Percentiles rank a stretch among this genome's conserved stretches.
phyloP scores from a whole-genome alignment of 768 basidiomycete species.

The Phanerochaete sordida region DNA sequence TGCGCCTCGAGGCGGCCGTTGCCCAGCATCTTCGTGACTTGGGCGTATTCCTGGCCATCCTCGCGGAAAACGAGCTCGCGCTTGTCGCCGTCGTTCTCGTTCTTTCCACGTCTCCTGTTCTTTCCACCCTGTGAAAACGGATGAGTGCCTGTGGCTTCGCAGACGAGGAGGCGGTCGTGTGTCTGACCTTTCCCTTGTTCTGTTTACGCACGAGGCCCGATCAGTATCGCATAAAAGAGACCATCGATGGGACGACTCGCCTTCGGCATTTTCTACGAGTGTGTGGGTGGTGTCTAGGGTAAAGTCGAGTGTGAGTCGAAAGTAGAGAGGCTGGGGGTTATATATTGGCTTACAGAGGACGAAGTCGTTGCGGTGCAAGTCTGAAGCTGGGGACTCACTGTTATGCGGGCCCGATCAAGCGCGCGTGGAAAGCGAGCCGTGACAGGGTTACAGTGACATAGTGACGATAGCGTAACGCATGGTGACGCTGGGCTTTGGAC shows the following conservation, averaged over 20 bases:
- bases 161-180: not conserved
- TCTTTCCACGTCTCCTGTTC: conserved; percentile 99
- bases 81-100: conserved; percentile 99
- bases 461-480: not conserved
- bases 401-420: conserved; percentile 1
- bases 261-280: conserved; percentile 44
- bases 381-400: not conserved
- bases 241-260: conserved; percentile 25
- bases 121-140: conserved; percentile 80
- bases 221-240: conserved; percentile 14
- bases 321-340: not conserved
- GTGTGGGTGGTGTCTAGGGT: not conserved
- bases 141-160: not conserved
- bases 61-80: conserved; percentile 98
- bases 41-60: conserved; percentile 98
- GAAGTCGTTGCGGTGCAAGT: not conserved
- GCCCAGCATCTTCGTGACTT: conserved; percentile 97
- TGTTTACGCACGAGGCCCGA: conserved; percentile 26
- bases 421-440: not conserved
- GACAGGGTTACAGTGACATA: conserved; percentile 1
- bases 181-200: conserved; percentile 75
- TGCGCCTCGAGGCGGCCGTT: conserved; percentile 95
- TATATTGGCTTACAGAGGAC: conserved; percentile 1
- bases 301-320: not conserved
- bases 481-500: conserved; percentile 4